These are phyloP conservation scores for Turritis glabra DNA, from an alignment of 345 rosid genomes.

Conservation along the genomic window DNA sequence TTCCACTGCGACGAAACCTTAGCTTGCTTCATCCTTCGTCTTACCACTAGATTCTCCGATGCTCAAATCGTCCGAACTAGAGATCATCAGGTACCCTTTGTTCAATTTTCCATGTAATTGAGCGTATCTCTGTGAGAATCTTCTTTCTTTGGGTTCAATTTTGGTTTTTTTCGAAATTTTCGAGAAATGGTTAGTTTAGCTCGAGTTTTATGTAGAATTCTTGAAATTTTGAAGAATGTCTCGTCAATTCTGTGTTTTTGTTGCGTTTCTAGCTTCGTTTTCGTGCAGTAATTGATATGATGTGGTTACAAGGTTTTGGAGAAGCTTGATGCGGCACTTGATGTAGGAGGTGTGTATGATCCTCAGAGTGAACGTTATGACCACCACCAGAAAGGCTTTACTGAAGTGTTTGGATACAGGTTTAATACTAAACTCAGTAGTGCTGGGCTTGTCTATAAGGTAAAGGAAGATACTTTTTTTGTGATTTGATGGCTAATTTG, in stretches of 20 bases:
- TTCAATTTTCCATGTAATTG: neutral
- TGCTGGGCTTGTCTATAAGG: slow-evolving; percentile 93
- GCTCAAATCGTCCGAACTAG: slow-evolving; percentile 76
- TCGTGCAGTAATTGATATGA: neutral
- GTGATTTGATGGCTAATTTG: neutral
- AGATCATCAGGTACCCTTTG: slow-evolving; percentile 58
- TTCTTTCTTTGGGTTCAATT: neutral
- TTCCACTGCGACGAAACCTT: slow-evolving; percentile 94
- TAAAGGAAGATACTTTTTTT: slow-evolving; percentile 1
- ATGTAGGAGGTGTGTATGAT: slow-evolving; percentile 85
- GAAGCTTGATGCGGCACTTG: slow-evolving; percentile 80
- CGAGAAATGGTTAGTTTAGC: slow-evolving; percentile 5
- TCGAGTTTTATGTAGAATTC: neutral
- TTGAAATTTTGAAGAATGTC: neutral
- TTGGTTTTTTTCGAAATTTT: neutral
- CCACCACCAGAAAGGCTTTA: slow-evolving; percentile 86
- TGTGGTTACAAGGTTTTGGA: slow-evolving; percentile 62
- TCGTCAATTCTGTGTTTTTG: neutral
- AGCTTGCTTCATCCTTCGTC: slow-evolving; percentile 93
- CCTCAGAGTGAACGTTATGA: slow-evolving; percentile 66
- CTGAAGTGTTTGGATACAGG: slow-evolving; percentile 79
- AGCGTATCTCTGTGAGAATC: neutral
- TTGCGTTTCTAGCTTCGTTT: too few relatives aligned
- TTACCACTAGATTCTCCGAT: slow-evolving; percentile 60
- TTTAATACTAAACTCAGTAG: slow-evolving; percentile 82